phyloP scores from a whole-genome alignment of 1,284 basidiomycete species.

The Xanthoconium separans region DNA sequence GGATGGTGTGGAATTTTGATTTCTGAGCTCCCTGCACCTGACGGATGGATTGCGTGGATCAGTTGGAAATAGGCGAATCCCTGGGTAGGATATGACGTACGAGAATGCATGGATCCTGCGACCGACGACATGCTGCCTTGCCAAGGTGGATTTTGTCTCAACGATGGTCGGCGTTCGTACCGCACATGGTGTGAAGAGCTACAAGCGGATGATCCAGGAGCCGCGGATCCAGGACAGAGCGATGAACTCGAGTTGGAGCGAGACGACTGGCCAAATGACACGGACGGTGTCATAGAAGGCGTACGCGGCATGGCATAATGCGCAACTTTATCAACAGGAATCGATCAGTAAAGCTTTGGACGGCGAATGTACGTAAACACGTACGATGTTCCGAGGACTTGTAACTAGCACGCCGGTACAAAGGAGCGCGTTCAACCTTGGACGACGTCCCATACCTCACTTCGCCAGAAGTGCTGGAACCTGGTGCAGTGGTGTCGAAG shows the following conservation, averaged over 20 bases:
- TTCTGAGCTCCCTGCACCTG: slow-evolving; percentile 27
- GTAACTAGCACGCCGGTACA: slow-evolving; percentile 35
- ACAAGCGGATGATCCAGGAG: slow-evolving; percentile 26
- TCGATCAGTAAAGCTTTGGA: neutral
- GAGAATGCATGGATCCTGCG: slow-evolving; percentile 28
- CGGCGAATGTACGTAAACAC: slow-evolving; percentile 7
- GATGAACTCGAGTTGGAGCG: slow-evolving; percentile 50
- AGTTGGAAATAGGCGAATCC: slow-evolving; percentile 12
- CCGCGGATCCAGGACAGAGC: slow-evolving; percentile 35
- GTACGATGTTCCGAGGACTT: slow-evolving; percentile 33
- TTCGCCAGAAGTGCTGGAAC: slow-evolving; percentile 19
- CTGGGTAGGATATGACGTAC: slow-evolving; percentile 22
- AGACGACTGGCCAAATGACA: slow-evolving; percentile 39
- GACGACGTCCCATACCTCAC: slow-evolving; percentile 28
- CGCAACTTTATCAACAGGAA: slow-evolving; percentile 21
- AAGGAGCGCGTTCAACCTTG: slow-evolving; percentile 25
- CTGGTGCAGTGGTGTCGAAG: slow-evolving; percentile 20
- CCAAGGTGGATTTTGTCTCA: slow-evolving; percentile 44
- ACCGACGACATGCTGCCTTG: slow-evolving; percentile 39
- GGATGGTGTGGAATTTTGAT: slow-evolving; percentile 25
- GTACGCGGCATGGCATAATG: slow-evolving; percentile 32
- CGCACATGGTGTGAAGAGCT: slow-evolving; percentile 31
- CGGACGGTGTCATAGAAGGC: slow-evolving; percentile 31
- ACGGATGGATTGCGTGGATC: slow-evolving; percentile 3
- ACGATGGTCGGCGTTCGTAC: slow-evolving; percentile 39